These are phyloP conservation scores for Globisporangium sylvaticum DNA, from an alignment of 352 stramenopile genomes.

Conservation along the genomic window DNA sequence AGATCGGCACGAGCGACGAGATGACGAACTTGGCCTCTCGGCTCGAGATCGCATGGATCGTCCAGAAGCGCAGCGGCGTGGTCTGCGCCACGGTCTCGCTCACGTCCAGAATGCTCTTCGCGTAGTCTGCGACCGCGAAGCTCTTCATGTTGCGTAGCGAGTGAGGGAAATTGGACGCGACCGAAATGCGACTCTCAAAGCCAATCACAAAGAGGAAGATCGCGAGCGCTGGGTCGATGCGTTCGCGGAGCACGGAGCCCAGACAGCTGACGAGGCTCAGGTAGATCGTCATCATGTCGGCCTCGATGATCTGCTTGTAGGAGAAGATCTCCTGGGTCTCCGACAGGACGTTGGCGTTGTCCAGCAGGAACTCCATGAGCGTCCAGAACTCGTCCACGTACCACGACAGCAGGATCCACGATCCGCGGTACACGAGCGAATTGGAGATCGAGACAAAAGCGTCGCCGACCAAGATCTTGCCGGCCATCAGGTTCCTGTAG, in stretches of 20 bases:
- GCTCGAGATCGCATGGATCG: slow-evolving; percentile 2
- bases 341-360: slow-evolving; percentile 6
- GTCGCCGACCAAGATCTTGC: slow-evolving; percentile 43
- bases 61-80: slow-evolving; percentile 20
- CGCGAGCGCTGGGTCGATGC: slow-evolving; percentile 4
- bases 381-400: slow-evolving; percentile 46
- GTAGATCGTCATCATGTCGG: slow-evolving; percentile 14
- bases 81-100: slow-evolving; percentile 17
- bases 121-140: background rate
- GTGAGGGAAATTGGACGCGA: background rate
- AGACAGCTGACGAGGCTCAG: background rate
- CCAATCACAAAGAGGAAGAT: slow-evolving; percentile 5
- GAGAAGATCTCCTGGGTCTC: background rate
- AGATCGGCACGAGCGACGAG: background rate
- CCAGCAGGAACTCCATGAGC: slow-evolving; percentile 29
- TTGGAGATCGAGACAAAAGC: slow-evolving; percentile 44
- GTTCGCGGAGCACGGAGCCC: background rate
- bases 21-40: background rate
- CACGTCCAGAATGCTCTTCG: background rate
- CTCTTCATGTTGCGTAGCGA: background rate
- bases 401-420: slow-evolving; percentile 30
- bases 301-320: slow-evolving; percentile 6
- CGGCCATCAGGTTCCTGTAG: slow-evolving; percentile 27
- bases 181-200: background rate
- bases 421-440: slow-evolving; percentile 26